Evolutionary conservation across 1,284 basidiomycete genomes (phyloP).

Genomic region (Grifola frondosa): DNA sequence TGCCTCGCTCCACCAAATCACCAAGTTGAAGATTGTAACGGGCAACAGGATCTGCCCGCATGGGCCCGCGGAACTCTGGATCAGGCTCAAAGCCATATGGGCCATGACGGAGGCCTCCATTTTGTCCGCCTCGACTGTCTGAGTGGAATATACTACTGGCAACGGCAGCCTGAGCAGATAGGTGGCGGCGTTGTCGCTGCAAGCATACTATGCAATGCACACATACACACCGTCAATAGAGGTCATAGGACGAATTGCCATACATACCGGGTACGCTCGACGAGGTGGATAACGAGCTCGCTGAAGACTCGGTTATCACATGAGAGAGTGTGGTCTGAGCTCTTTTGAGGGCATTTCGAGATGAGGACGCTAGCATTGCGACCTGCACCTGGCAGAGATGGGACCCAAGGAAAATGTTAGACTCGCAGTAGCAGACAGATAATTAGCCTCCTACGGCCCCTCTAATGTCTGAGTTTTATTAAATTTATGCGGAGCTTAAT

Average conservation of each 20-base stretch:
- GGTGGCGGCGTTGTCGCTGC: constrained; percentile 21
- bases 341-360: constrained; percentile 35
- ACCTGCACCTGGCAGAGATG: constrained; percentile 2
- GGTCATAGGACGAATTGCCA: no score
- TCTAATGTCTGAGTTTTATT: no score
- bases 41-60: constrained; percentile 12
- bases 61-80: constrained; percentile 5
- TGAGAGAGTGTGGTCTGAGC: constrained; percentile 10
- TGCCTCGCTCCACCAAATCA: constrained; percentile 10
- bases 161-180: constrained; percentile 10
- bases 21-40: constrained; percentile 20
- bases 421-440: no score
- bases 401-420: no score
- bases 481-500: no score
- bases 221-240: no score
- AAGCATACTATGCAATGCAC: no score
- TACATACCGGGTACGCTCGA: no score
- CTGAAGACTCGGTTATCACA: constrained; percentile 9
- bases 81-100: constrained; percentile 9
- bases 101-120: constrained; percentile 1
- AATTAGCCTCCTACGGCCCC: no score
- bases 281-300: no score
- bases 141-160: neutral
- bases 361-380: constrained; percentile 43
- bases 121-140: neutral